Conservation (phyloP, 768 basidiomycete genomes). For the Heimioporus sp. region DNA sequence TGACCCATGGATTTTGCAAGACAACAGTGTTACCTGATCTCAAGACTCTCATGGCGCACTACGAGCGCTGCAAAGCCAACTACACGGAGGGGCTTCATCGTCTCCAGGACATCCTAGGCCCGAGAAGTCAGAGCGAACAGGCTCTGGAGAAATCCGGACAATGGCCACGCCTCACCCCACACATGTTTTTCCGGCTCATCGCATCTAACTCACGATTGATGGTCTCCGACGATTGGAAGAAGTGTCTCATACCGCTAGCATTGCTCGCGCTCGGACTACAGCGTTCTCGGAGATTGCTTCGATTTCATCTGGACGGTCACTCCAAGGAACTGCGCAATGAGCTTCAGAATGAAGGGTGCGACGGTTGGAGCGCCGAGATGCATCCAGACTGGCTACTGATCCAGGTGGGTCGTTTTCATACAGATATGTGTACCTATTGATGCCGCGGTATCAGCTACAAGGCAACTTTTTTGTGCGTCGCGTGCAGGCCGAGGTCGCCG, state of each 20-base stretch:
- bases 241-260: constrained; percentile 25
- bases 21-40: not conserved
- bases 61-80: not conserved
- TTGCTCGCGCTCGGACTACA: constrained; percentile 31
- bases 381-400: constrained; percentile 43
- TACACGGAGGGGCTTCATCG: not conserved
- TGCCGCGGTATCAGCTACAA: constrained; percentile 37
- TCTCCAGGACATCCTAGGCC: not conserved
- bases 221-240: constrained; percentile 26
- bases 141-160: constrained; percentile 12
- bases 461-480: constrained; percentile 40
- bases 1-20: not conserved
- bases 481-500: constrained; percentile 38
- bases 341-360: constrained; percentile 14
- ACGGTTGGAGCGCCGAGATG: constrained; percentile 12
- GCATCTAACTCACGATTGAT: constrained; percentile 15
- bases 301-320: constrained; percentile 11
- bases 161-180: constrained; percentile 34
- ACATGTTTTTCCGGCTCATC: constrained; percentile 29
- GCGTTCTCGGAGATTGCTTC: constrained; percentile 33
- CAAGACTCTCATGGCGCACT: no score
- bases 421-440: no score
- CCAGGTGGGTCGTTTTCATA: constrained; percentile 32
- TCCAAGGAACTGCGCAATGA: constrained; percentile 30
- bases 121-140: not conserved